phyloP scores from a whole-genome alignment of 768 basidiomycete species.

The Panaeolus cyanescens region DNA sequence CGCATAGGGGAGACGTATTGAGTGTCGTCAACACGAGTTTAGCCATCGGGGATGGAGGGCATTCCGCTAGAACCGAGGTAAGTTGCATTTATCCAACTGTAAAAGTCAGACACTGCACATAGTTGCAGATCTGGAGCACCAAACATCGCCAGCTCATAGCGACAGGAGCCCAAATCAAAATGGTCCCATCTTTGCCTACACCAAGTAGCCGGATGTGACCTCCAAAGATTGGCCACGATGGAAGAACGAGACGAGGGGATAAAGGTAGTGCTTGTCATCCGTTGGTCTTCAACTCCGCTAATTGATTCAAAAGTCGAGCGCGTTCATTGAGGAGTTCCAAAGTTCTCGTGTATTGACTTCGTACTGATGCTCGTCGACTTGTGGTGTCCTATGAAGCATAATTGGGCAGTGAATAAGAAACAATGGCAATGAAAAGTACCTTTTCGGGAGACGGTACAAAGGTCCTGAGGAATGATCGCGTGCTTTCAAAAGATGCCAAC shows the following conservation, averaged over 20 bases:
- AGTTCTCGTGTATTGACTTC: slow-evolving; percentile 39
- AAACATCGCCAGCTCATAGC: slow-evolving; percentile 53
- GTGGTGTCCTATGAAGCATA: not conserved
- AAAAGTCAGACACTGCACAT: not conserved
- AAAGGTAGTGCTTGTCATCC: not conserved
- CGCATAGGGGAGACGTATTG: slow-evolving; percentile 52
- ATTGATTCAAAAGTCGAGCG: slow-evolving; percentile 52
- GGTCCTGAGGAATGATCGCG: slow-evolving; percentile 18
- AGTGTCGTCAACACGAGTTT: slow-evolving; percentile 55
- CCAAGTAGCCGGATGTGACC: not conserved
- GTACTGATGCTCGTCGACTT: slow-evolving; percentile 11
- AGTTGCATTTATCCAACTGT: not conserved
- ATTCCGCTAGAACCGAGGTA: slow-evolving; percentile 56
- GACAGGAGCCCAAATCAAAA: slow-evolving; percentile 58
- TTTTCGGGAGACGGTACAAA: slow-evolving; percentile 2
- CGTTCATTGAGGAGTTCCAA: slow-evolving; percentile 58
- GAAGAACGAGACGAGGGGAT: not conserved
- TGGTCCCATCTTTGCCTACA: slow-evolving; percentile 43
- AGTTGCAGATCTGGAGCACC: slow-evolving; percentile 54
- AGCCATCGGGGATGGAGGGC: slow-evolving; percentile 44
- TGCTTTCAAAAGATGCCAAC: slow-evolving; percentile 48
- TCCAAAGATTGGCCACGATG: not conserved
- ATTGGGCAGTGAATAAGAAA: not conserved
- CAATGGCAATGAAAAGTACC: not conserved
- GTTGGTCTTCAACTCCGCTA: slow-evolving; percentile 42